Conservation (phyloP, 371 early-diverging fungal species). For the Mucor velutinosus region DNA sequence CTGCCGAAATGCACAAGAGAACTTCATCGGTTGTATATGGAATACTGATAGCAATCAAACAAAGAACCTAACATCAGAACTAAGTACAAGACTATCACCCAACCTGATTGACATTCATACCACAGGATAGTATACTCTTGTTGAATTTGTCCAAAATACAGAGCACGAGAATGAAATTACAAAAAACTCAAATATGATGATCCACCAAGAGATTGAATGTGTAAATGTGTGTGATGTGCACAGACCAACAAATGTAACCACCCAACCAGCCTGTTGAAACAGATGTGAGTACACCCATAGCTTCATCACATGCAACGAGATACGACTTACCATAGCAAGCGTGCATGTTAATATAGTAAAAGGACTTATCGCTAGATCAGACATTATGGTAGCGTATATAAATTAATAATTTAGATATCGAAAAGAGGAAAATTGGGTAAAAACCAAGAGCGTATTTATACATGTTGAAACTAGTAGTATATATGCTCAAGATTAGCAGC, state of each 20-base stretch:
- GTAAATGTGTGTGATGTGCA: conserved; percentile 28
- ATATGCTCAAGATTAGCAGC: not conserved
- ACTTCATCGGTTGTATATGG: conserved; percentile 38
- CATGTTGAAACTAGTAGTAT: not conserved
- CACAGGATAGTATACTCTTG: conserved; percentile 25
- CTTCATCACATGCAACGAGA: not conserved
- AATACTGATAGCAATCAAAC: conserved; percentile 36
- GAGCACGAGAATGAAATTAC: conserved; percentile 26
- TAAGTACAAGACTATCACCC: not conserved
- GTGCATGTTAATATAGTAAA: conserved; percentile 15
- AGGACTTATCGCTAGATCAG: conserved; percentile 6
- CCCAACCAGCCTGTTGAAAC: conserved; percentile 39
- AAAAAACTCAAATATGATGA: conserved; percentile 28
- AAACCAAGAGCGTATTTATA: not conserved
- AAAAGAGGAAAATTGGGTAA: not conserved
- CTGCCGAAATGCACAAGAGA: conserved; percentile 18
- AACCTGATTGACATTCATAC: conserved; percentile 13
- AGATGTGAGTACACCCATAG: not conserved
- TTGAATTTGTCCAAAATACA: conserved; percentile 27
- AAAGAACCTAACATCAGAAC: conserved; percentile 22
- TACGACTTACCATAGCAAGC: conserved; percentile 15
- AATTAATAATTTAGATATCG: not conserved
- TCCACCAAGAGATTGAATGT: conserved; percentile 41
- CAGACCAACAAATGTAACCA: conserved; percentile 40
- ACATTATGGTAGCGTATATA: conserved; percentile 2